phyloP scores from a whole-genome alignment of 305 asterid genomes.

The Petunia hybrid region DNA sequence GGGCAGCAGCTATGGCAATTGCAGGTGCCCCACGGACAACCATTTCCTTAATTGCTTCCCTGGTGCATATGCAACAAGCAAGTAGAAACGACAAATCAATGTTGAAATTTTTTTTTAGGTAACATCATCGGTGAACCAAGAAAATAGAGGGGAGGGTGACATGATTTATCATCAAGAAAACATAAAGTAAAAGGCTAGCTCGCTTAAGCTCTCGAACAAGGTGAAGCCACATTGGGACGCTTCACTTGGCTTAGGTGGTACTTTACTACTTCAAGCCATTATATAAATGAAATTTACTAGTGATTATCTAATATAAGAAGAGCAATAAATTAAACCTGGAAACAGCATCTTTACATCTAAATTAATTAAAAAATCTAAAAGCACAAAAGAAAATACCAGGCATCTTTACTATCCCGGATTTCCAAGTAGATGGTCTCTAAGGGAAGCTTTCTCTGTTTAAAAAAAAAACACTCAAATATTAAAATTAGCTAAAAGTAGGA shows the following conservation, averaged over 20 bases:
- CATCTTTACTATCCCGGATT: slow-evolving; percentile 66
- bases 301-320: too few species aligned
- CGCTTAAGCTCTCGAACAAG: too few species aligned
- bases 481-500: not conserved
- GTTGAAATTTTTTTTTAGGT: not conserved
- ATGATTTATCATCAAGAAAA: too few species aligned
- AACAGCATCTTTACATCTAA: not conserved
- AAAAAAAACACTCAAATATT: slow-evolving; percentile 27
- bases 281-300: too few species aligned
- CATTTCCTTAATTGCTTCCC: slow-evolving; percentile 93
- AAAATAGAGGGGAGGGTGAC: too few species aligned
- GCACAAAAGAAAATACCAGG: slow-evolving; percentile 59
- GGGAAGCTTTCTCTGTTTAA: slow-evolving; percentile 90
- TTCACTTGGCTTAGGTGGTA: too few species aligned
- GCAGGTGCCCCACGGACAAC: slow-evolving; percentile 99
- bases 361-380: not conserved
- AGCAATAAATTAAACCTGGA: too few species aligned
- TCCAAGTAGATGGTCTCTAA: slow-evolving; percentile 75
- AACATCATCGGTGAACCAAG: too few species aligned
- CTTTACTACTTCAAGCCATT: too few species aligned
- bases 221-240: too few species aligned
- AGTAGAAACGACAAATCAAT: not conserved
- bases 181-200: too few species aligned
- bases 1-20: slow-evolving; percentile 95
- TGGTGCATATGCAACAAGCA: slow-evolving; percentile 37